phyloP scores from a whole-genome alignment of 2,329 filamentous ascomycete species.

The Chaetomiaceae sp. region DNA sequence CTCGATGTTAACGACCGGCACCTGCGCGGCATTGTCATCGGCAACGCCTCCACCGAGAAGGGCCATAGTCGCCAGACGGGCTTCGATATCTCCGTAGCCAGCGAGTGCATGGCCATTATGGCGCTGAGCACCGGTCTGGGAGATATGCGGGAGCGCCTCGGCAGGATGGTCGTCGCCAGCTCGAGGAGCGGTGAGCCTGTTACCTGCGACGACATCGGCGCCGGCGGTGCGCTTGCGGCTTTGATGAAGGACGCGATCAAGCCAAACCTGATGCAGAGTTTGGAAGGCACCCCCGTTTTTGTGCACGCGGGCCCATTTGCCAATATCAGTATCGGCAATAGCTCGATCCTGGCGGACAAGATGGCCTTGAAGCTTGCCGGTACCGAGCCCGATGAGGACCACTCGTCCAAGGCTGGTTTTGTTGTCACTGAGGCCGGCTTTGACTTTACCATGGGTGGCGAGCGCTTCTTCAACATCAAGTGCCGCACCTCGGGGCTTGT shows the following conservation, averaged over 20 bases:
- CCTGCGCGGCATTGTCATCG: conserved; percentile 82
- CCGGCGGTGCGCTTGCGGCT: conserved; percentile 84
- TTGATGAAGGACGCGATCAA: conserved; percentile 99
- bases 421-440: conserved; percentile 97
- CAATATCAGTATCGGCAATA: conserved; percentile 97
- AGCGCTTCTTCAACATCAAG: conserved; percentile 99
- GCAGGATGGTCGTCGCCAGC: conserved; percentile 91
- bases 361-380: conserved; percentile 93
- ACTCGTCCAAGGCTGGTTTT: conserved; percentile 78
- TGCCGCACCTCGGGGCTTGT: conserved; percentile 89
- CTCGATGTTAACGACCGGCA: conserved; percentile 97
- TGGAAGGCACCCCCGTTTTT: conserved; percentile 95
- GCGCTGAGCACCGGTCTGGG: conserved; percentile 82
- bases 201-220: conserved; percentile 92
- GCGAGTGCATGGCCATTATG: conserved; percentile 97
- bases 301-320: conserved; percentile 97
- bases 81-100: conserved; percentile 96
- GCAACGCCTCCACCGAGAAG: conserved; percentile 85
- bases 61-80: conserved; percentile 83
- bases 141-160: conserved; percentile 90
- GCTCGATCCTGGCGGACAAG: conserved; percentile 90
- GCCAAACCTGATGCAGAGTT: conserved; percentile 96
- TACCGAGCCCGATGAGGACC: conserved; percentile 86
- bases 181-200: conserved; percentile 83
- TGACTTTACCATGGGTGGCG: conserved; percentile 99